phyloP scores from a whole-genome alignment of 2,329 filamentous ascomycete species.

The Aspergillus sp. region DNA sequence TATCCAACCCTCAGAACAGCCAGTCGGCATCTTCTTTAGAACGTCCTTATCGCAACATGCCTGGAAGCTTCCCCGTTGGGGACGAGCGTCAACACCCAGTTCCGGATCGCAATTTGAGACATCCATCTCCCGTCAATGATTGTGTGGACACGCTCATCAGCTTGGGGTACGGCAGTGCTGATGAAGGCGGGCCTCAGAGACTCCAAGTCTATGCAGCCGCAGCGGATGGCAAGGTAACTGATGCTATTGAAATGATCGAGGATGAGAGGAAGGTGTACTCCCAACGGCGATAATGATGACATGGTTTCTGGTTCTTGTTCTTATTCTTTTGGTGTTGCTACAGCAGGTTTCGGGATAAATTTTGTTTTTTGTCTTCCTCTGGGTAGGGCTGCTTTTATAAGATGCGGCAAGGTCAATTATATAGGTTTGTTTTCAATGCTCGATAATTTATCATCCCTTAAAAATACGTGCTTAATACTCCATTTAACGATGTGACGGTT shows the following conservation, averaged over 20 bases:
- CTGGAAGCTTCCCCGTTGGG: not conserved
- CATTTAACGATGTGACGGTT: too few species aligned
- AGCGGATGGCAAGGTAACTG: slow-evolving; percentile 34
- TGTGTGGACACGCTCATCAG: slow-evolving; percentile 35
- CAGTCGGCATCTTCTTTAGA: not conserved
- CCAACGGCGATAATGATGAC: slow-evolving; percentile 11
- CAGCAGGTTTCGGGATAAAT: not conserved
- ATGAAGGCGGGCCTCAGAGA: slow-evolving; percentile 31
- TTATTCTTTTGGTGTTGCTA: not conserved
- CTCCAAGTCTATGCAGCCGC: slow-evolving; percentile 41
- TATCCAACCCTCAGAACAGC: not conserved
- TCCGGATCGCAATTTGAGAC: not conserved
- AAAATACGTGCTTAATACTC: too few species aligned
- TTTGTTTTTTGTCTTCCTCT: not conserved
- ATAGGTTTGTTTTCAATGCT: not conserved
- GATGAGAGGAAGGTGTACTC: slow-evolving; percentile 41
- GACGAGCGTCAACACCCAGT: not conserved
- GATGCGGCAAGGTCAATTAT: not conserved
- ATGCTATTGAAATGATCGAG: slow-evolving; percentile 47
- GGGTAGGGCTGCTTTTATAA: not conserved
- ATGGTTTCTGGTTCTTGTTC: not conserved
- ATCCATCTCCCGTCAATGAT: slow-evolving; percentile 17
- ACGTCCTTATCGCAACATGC: not conserved
- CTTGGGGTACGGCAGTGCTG: slow-evolving; percentile 35
- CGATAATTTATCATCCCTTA: slow-evolving; percentile 6